These are phyloP conservation scores for Cystobasidium pallidum DNA, from an alignment of 1,284 basidiomycete genomes.

Conservation along the genomic window DNA sequence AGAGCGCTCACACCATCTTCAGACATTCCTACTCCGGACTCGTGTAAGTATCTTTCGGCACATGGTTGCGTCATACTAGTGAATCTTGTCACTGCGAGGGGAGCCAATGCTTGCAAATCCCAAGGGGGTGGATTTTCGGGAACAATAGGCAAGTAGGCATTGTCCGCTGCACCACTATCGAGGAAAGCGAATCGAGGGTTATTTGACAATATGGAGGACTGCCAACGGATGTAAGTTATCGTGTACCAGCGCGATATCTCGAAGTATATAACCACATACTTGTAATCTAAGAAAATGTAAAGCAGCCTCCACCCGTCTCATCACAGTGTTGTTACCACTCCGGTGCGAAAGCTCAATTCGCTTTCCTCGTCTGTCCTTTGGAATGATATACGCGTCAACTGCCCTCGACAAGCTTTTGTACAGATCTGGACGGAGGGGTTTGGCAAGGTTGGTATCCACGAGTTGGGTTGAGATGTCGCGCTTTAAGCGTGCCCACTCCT, in stretches of 20 bases:
- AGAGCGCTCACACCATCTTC: no score
- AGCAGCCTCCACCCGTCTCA: background rate
- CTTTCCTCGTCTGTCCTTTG: background rate
- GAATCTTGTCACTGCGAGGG: background rate
- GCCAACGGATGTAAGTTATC: background rate
- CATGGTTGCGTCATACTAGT: background rate
- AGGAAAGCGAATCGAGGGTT: conserved; percentile 11
- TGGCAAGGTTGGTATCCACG: conserved; percentile 2
- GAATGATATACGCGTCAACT: background rate
- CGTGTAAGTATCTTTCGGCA: no score
- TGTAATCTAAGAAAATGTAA: background rate
- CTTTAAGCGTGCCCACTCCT: conserved; percentile 3
- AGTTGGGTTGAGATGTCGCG: background rate
- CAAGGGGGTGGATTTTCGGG: background rate
- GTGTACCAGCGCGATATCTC: no score
- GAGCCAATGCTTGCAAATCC: background rate
- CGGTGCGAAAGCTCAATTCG: background rate
- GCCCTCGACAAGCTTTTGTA: background rate
- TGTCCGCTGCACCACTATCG: background rate
- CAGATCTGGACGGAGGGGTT: conserved; percentile 4
- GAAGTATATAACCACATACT: background rate
- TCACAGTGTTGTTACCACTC: background rate
- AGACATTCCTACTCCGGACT: background rate
- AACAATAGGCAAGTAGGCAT: background rate
- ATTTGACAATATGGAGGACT: background rate